Evolutionary conservation across 192 early-diverging fungal genomes (phyloP).

Genomic region (Coemansia sp.): DNA sequence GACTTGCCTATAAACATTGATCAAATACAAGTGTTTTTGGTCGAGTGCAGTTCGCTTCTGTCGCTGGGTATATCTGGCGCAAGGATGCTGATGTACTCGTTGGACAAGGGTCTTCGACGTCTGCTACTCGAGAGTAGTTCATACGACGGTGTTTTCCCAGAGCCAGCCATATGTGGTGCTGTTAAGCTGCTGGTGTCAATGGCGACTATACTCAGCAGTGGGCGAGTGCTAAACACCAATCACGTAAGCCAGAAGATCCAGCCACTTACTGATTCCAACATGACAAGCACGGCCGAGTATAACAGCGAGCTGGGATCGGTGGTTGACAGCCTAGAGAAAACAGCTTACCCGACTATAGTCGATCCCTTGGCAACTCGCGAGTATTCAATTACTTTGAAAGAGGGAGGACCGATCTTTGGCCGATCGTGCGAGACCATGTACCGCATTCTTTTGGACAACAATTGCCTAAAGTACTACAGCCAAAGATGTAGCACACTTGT

Average conservation of each 20-base stretch:
- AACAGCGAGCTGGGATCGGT: background rate
- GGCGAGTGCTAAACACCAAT: constrained; percentile 20
- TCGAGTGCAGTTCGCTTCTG: constrained; percentile 35
- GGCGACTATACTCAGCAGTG: constrained; percentile 28
- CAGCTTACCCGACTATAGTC: constrained; percentile 31
- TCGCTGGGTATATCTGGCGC: constrained; percentile 46
- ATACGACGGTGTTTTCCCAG: constrained; percentile 27
- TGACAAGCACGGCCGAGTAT: background rate
- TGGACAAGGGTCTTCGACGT: constrained; percentile 29
- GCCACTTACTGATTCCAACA: constrained; percentile 25
- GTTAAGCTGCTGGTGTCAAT: constrained; percentile 25
- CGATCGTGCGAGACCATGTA: constrained; percentile 32
- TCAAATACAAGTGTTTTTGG: constrained; percentile 42
- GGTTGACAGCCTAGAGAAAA: background rate
- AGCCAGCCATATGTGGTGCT: constrained; percentile 31
- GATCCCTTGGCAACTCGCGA: constrained; percentile 3
- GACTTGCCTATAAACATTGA: constrained; percentile 26
- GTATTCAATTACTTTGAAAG: constrained; percentile 24
- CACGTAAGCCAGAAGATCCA: background rate
- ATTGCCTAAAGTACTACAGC: background rate
- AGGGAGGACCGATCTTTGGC: constrained; percentile 41
- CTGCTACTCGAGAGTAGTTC: constrained; percentile 25
- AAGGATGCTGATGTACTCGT: constrained; percentile 29
- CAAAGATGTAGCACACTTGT: constrained; percentile 14
- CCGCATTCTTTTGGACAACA: constrained; percentile 11